Conservation (phyloP, 1,139 yeast genomes). For the Hyphopichia buzzinii region DNA sequence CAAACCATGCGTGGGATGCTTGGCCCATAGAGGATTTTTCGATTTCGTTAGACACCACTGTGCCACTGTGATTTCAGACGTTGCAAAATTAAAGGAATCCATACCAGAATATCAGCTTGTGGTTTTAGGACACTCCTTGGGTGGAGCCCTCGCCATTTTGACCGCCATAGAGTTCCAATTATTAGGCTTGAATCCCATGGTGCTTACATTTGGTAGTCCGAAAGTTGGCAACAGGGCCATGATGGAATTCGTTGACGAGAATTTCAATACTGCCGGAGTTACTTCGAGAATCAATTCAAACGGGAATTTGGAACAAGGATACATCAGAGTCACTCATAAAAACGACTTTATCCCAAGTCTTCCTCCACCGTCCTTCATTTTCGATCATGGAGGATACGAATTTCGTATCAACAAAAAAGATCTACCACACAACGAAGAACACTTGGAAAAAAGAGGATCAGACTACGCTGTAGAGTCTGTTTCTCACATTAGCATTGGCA, state of each 20-base stretch:
- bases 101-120: slow-evolving; percentile 50
- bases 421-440: slow-evolving; percentile 44
- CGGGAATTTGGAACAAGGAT: slow-evolving; percentile 27
- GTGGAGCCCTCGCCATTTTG: slow-evolving; percentile 65
- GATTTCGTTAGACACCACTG: slow-evolving; percentile 42
- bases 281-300: slow-evolving; percentile 9
- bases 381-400: slow-evolving; percentile 49
- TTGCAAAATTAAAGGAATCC: slow-evolving; percentile 24
- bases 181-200: slow-evolving; percentile 50
- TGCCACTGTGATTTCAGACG: slow-evolving; percentile 29
- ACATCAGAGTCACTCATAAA: slow-evolving; percentile 52
- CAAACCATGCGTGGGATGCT: slow-evolving; percentile 44
- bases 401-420: slow-evolving; percentile 42
- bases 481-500: slow-evolving; percentile 7
- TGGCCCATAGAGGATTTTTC: slow-evolving; percentile 59
- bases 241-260: slow-evolving; percentile 48
- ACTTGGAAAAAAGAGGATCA: slow-evolving; percentile 25
- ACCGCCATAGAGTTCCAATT: slow-evolving; percentile 58
- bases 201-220: slow-evolving; percentile 61
- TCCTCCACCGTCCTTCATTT: slow-evolving; percentile 48
- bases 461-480: background rate
- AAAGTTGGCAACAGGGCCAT: slow-evolving; percentile 55
- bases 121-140: slow-evolving; percentile 70
- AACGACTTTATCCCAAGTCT: slow-evolving; percentile 57
- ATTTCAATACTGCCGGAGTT: slow-evolving; percentile 39